A percentile compares a stretch with the other conserved stretches of the same genome.
Evolutionary conservation across 2,329 filamentous ascomycete genomes (phyloP).

Genomic region (Aspergillus pseudoviridinutans): DNA sequence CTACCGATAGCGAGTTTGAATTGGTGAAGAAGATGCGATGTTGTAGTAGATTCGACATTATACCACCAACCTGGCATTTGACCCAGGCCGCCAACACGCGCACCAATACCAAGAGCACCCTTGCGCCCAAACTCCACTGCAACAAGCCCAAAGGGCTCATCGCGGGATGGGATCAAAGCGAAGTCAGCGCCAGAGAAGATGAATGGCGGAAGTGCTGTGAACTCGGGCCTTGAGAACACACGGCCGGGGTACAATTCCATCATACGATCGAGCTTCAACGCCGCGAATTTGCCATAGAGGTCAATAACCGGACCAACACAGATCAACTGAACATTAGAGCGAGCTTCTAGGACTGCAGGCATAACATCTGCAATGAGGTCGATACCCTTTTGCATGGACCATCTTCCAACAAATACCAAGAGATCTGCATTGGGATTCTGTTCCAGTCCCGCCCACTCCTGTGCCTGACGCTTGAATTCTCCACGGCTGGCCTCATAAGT

Average conservation of each 20-base stretch:
- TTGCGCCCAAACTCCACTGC: constrained; percentile 67
- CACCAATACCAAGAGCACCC: constrained; percentile 63
- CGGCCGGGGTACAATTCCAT: constrained; percentile 63
- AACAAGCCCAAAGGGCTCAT: constrained; percentile 66
- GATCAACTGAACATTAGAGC: constrained; percentile 59
- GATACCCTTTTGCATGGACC: constrained; percentile 66
- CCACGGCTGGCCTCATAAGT: constrained; percentile 52
- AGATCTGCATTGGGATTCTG: constrained; percentile 60
- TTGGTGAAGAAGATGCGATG: constrained; percentile 60
- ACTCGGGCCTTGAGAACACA: constrained; percentile 66
- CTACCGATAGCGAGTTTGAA: constrained; percentile 62
- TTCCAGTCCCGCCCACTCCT: constrained; percentile 64
- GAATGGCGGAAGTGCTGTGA: constrained; percentile 62
- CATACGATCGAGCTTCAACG: constrained; percentile 60
- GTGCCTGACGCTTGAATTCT: constrained; percentile 57
- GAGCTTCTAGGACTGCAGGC: constrained; percentile 57
- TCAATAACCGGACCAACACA: constrained; percentile 64
- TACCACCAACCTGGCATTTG: constrained; percentile 71
- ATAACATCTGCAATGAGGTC: constrained; percentile 67
- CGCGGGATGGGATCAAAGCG: constrained; percentile 63
- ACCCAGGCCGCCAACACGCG: constrained; percentile 63
- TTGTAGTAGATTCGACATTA: constrained; percentile 62
- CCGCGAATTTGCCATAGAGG: constrained; percentile 64
- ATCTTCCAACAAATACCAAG: constrained; percentile 65
- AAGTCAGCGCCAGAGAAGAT: constrained; percentile 67